These are phyloP conservation scores for Linum trigynum DNA, from an alignment of 345 rosid genomes.

Conservation along the genomic window DNA sequence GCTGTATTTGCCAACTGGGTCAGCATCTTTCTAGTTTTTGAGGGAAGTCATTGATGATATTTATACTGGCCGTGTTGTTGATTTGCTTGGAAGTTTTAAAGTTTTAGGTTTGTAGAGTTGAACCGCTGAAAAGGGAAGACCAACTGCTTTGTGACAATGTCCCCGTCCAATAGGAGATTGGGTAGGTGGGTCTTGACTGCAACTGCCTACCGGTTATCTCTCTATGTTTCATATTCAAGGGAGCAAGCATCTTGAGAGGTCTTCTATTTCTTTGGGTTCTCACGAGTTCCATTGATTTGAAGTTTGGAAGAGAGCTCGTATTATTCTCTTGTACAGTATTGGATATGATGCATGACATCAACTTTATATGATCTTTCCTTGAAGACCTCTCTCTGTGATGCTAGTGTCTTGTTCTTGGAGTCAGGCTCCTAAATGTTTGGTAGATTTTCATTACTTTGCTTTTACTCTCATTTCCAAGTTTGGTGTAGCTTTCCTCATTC, in stretches of 20 bases:
- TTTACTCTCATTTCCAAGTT: background rate
- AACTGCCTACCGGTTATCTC: background rate
- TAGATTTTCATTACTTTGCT: background rate
- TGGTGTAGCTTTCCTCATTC: background rate
- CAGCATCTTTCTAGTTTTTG: background rate
- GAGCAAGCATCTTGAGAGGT: background rate
- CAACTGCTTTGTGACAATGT: background rate
- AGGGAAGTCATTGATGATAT: background rate
- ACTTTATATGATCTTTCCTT: background rate
- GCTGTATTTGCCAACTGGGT: background rate
- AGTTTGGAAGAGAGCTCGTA: background rate
- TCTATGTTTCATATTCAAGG: background rate
- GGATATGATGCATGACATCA: background rate
- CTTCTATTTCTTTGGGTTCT: background rate
- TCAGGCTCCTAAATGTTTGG: background rate
- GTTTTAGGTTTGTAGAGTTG: constrained; percentile 1
- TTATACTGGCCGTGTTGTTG: background rate
- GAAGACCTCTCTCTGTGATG: background rate
- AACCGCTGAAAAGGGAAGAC: constrained; percentile 3
- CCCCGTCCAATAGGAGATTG: background rate
- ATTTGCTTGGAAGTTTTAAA: background rate
- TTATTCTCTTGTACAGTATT: background rate
- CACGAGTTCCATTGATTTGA: background rate
- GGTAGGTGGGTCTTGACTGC: background rate
- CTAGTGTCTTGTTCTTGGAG: background rate